Evolutionary conservation across 106 monocot genomes (phyloP).

Genomic region (Apostasia shenzhenica): DNA sequence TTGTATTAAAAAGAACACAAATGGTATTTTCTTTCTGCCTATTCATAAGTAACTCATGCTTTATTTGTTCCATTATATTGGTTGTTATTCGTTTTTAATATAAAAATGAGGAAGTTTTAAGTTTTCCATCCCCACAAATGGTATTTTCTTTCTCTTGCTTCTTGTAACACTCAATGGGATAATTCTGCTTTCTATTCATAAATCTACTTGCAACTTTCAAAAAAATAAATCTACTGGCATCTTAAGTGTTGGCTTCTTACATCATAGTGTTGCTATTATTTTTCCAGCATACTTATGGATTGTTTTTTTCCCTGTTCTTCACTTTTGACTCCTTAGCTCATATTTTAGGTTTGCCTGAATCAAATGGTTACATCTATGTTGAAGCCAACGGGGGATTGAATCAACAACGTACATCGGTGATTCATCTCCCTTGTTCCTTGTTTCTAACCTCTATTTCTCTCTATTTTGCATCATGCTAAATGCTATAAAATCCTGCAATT

Average conservation of each 20-base stretch:
- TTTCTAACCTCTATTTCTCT: background rate
- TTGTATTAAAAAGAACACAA: conserved; percentile 46
- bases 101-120: too few species aligned
- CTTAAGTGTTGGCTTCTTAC: too few species aligned
- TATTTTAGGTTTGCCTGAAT: conserved; percentile 64
- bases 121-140: too few species aligned
- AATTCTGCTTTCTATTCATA: too few species aligned
- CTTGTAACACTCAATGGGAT: too few species aligned
- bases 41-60: background rate
- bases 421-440: background rate
- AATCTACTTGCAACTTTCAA: too few species aligned
- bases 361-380: conserved; percentile 93
- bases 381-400: conserved; percentile 99
- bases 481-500: background rate
- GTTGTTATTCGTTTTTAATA: background rate
- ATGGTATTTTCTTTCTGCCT: conserved; percentile 34
- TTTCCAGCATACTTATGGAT: background rate
- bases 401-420: conserved; percentile 91
- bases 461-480: background rate
- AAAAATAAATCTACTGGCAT: too few species aligned
- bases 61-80: background rate
- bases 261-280: too few species aligned
- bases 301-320: background rate
- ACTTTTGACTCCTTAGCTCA: background rate
- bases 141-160: too few species aligned